These are phyloP conservation scores for Lepidium sativum DNA, from an alignment of 345 rosid genomes.

Conservation along the genomic window DNA sequence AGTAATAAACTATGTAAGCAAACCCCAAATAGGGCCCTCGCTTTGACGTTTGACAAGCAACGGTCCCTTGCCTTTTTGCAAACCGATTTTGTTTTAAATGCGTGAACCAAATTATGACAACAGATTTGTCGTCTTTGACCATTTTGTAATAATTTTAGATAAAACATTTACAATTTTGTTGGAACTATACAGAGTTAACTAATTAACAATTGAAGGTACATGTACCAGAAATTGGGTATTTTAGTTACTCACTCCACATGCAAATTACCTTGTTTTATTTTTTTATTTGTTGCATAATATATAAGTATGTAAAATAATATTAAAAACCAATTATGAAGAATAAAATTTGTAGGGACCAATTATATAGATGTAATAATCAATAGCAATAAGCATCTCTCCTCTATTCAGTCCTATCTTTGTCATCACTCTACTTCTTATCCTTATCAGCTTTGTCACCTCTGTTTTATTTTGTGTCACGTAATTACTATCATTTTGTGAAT, in stretches of 20 bases:
- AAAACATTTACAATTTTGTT: background rate
- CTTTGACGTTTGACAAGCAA: slow-evolving; percentile 13
- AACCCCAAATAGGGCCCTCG: background rate
- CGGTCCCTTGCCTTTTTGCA: background rate
- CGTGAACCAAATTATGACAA: background rate
- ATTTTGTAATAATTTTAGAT: background rate
- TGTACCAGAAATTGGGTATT: background rate
- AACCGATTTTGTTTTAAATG: background rate
- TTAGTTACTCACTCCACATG: background rate
- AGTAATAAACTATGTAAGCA: background rate
- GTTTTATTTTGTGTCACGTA: background rate
- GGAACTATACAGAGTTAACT: background rate
- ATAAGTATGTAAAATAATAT: no score
- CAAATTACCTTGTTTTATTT: background rate
- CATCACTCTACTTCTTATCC: background rate
- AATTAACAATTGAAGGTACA: background rate
- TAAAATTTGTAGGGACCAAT: slow-evolving; percentile 13
- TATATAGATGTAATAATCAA: slow-evolving; percentile 7
- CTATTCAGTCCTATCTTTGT: background rate
- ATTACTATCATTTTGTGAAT: no score
- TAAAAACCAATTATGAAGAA: background rate
- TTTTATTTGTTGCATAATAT: background rate
- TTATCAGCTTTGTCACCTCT: background rate
- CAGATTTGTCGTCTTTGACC: slow-evolving; percentile 3
- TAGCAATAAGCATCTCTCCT: background rate